Conservation (phyloP, 1,139 yeast genomes). For the Lodderomyces pseudojiufengensis region DNA sequence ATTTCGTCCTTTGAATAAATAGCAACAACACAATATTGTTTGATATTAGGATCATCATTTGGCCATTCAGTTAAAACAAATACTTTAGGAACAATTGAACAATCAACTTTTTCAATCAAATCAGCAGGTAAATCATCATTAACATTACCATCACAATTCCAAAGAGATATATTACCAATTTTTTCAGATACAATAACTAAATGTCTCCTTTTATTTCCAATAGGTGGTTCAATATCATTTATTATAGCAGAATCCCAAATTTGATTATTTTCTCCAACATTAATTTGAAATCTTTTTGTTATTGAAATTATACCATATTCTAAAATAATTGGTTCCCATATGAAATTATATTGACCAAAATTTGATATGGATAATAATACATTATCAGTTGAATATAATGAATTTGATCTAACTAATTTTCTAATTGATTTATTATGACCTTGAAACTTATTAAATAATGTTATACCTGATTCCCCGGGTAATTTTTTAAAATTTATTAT, state of each 20-base stretch:
- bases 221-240: slow-evolving; percentile 27
- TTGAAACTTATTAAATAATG: slow-evolving; percentile 52
- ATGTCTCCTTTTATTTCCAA: slow-evolving; percentile 24
- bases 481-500: slow-evolving; percentile 18
- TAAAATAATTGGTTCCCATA: slow-evolving; percentile 56
- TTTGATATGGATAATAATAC: slow-evolving; percentile 39
- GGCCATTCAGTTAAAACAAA: slow-evolving; percentile 23
- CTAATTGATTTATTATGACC: slow-evolving; percentile 85
- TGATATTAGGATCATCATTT: slow-evolving; percentile 1
- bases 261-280: slow-evolving; percentile 15
- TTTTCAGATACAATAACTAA: slow-evolving; percentile 49
- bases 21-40: slow-evolving; percentile 23
- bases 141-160: slow-evolving; percentile 53
- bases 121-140: slow-evolving; percentile 29
- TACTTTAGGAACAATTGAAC: slow-evolving; percentile 23
- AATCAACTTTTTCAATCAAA: slow-evolving; percentile 17
- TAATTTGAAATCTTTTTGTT: slow-evolving; percentile 35
- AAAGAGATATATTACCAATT: slow-evolving; percentile 54
- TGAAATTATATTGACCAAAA: slow-evolving; percentile 52
- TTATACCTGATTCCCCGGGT: slow-evolving; percentile 6
- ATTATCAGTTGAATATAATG: slow-evolving; percentile 22
- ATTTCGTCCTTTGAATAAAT: slow-evolving; percentile 25
- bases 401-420: slow-evolving; percentile 55
- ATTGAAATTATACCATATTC: slow-evolving; percentile 24
- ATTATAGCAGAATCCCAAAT: slow-evolving; percentile 33